Evolutionary conservation across 192 early-diverging fungal genomes (phyloP).

Genomic region (Entophlyctis luteolus): DNA sequence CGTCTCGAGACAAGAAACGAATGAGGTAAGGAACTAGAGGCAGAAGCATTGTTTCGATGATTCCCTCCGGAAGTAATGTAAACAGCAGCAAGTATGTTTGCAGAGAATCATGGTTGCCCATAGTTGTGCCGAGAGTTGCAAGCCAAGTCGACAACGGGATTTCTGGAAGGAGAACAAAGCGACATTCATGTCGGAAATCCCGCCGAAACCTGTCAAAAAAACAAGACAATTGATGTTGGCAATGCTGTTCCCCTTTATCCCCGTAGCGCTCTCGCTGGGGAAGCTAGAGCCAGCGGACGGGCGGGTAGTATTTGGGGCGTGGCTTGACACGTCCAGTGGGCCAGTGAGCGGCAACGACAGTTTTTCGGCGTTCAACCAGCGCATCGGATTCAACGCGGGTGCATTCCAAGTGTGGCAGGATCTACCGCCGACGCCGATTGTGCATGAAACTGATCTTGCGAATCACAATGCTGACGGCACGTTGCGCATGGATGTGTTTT

Average conservation of each 20-base stretch:
- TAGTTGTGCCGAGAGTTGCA: no score
- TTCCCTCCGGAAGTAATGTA: slow-evolving; percentile 41
- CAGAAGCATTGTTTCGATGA: slow-evolving; percentile 40
- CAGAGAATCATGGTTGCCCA: not conserved
- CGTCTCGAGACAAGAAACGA: slow-evolving; percentile 3
- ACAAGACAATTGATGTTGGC: no score
- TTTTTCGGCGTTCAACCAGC: not conserved
- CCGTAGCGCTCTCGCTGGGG: not conserved
- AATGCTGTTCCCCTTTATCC: not conserved
- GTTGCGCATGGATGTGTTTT: not conserved
- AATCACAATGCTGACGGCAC: slow-evolving; percentile 7
- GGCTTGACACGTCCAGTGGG: slow-evolving; percentile 10
- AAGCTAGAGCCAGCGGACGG: slow-evolving; percentile 17
- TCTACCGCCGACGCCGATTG: not conserved
- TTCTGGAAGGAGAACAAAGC: no score
- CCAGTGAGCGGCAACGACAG: slow-evolving; percentile 4
- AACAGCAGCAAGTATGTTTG: slow-evolving; percentile 33
- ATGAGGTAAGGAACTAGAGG: slow-evolving; percentile 49
- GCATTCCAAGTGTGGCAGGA: slow-evolving; percentile 15
- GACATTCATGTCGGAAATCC: no score
- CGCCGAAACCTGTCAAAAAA: no score
- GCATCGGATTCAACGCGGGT: slow-evolving; percentile 20
- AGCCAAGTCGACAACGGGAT: no score
- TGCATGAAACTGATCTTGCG: not conserved
- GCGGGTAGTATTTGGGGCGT: slow-evolving; percentile 19